Conservation (phyloP, 768 basidiomycete genomes). For the Albatrellus ellisii region DNA sequence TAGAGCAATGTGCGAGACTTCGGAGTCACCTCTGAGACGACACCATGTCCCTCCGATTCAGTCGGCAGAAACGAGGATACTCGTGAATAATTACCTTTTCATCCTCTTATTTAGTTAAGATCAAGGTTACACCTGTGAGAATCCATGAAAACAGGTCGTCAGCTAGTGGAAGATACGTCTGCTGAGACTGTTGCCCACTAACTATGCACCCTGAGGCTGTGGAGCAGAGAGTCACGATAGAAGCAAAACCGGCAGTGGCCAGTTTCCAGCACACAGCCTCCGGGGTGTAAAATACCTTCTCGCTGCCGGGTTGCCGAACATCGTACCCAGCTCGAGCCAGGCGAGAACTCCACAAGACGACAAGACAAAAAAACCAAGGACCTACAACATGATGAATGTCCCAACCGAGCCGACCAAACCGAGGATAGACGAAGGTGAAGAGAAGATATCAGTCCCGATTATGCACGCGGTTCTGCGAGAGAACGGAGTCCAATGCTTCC, state of each 20-base stretch:
- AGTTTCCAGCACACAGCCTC: conserved; percentile 40
- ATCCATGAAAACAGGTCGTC: too few relatives aligned
- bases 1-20: neutral
- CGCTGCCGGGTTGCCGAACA: conserved; percentile 50
- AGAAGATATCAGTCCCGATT: conserved; percentile 55
- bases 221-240: conserved; percentile 33
- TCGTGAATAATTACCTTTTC: too few relatives aligned
- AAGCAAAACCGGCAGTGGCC: conserved; percentile 34
- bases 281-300: conserved; percentile 51
- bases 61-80: conserved; percentile 36
- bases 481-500: too few relatives aligned
- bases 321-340: conserved; percentile 51
- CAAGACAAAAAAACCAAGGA: conserved; percentile 44
- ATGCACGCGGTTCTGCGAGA: conserved; percentile 33
- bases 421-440: conserved; percentile 47
- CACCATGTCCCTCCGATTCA: conserved; percentile 33
- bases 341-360: conserved; percentile 49
- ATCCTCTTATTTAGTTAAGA: too few relatives aligned
- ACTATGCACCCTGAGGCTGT: conserved; percentile 36
- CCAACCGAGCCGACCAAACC: conserved; percentile 42
- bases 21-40: conserved; percentile 43
- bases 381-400: conserved; percentile 51
- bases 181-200: conserved; percentile 11
- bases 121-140: too few relatives aligned
- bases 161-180: neutral